A percentile compares a stretch with the other conserved stretches of the same genome.
Conservation (phyloP, 257 asterid species). For the Penstemon barbatus region DNA sequence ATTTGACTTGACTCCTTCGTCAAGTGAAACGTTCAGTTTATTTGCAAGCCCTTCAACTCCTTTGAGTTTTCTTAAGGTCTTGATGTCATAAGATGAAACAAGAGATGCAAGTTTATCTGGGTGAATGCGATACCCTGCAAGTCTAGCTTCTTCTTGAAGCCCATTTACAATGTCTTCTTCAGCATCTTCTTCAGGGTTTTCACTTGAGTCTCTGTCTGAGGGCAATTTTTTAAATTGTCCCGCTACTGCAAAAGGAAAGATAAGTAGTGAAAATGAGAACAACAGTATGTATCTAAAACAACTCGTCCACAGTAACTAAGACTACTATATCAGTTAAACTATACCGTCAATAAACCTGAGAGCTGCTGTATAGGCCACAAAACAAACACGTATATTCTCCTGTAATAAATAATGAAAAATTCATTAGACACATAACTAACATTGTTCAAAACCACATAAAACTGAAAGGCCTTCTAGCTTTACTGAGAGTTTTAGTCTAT, state of each 20-base stretch:
- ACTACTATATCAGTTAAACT: constrained; percentile 28
- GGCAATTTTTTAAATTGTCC: constrained; percentile 35
- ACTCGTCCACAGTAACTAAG: constrained; percentile 6
- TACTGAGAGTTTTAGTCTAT: neutral
- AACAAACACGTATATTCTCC: constrained; percentile 74
- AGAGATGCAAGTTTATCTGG: constrained; percentile 86
- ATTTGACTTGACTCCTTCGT: constrained; percentile 64
- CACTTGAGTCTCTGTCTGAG: constrained; percentile 28
- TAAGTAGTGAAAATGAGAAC: constrained; percentile 17
- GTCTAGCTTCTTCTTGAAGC: constrained; percentile 72
- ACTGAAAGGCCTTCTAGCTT: constrained; percentile 4
- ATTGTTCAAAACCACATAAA: neutral
- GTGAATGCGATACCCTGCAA: constrained; percentile 70
- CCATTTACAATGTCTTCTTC: constrained; percentile 50
- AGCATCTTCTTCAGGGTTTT: constrained; percentile 35
- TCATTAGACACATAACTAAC: constrained; percentile 18
- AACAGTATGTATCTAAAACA: constrained; percentile 4
- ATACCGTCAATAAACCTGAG: constrained; percentile 82
- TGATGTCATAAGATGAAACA: constrained; percentile 78
- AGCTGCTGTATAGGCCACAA: constrained; percentile 78
- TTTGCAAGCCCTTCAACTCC: constrained; percentile 82
- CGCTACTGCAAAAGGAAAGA: constrained; percentile 39
- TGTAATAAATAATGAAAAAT: constrained; percentile 35
- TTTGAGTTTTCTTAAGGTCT: constrained; percentile 58
- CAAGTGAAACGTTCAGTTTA: constrained; percentile 62